phyloP scores from a whole-genome alignment of 768 basidiomycete species.

The Suillus spraguei region DNA sequence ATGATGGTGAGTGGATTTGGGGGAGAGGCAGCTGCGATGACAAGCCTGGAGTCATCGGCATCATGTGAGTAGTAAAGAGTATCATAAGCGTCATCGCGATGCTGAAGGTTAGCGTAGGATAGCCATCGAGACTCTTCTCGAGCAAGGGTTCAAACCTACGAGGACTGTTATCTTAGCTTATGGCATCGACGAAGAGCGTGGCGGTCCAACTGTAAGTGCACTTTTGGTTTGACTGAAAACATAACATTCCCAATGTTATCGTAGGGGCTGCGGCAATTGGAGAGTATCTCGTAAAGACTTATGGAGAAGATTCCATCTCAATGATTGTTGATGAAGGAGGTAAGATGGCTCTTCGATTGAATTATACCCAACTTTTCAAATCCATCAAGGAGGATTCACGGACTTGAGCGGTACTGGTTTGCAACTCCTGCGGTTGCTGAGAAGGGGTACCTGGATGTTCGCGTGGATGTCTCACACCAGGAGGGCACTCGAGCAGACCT shows the following conservation, averaged over 20 bases:
- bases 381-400: conserved; percentile 29
- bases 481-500: conserved; percentile 59
- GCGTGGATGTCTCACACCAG: conserved; percentile 47
- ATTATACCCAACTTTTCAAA: neutral
- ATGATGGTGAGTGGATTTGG: conserved; percentile 48
- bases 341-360: conserved; percentile 15
- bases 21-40: conserved; percentile 50
- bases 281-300: conserved; percentile 40
- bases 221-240: neutral
- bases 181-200: conserved; percentile 49
- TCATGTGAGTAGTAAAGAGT: conserved; percentile 29
- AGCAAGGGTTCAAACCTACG: conserved; percentile 31
- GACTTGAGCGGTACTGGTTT: conserved; percentile 32
- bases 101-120: conserved; percentile 20
- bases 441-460: conserved; percentile 47
- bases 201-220: conserved; percentile 38
- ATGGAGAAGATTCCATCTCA: conserved; percentile 52
- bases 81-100: neutral
- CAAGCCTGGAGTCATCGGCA: conserved; percentile 40
- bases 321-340: conserved; percentile 66
- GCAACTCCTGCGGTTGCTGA: conserved; percentile 37
- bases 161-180: conserved; percentile 37
- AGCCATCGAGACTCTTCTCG: conserved; percentile 30
- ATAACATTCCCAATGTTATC: neutral
- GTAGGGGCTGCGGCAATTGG: conserved; percentile 49